A percentile compares a stretch with the other conserved stretches of the same genome.
These are phyloP conservation scores for Capsella rubella DNA, from an alignment of 441 rosid species.

Conservation along the genomic window DNA sequence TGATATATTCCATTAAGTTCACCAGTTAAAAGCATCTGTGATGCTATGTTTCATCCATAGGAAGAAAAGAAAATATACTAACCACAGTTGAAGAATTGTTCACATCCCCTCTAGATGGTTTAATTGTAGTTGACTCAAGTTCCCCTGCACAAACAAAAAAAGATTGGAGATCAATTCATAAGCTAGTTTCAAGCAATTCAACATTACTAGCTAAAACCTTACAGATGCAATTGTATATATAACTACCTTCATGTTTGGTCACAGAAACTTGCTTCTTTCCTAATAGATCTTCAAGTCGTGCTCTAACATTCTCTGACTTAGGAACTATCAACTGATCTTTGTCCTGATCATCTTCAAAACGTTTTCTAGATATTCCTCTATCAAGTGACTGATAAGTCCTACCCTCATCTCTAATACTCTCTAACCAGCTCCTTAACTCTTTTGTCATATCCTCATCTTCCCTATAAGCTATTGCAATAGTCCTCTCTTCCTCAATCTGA, in stretches of 20 bases:
- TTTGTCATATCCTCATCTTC: constrained; percentile 47
- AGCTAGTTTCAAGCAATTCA: constrained; percentile 21
- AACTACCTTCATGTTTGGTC: constrained; percentile 26
- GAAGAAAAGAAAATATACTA: neutral
- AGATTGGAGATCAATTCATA: constrained; percentile 5
- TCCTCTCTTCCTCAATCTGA: constrained; percentile 21
- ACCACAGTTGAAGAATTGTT: constrained; percentile 29
- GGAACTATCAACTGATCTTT: constrained; percentile 13
- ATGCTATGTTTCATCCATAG: neutral
- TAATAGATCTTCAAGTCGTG: neutral
- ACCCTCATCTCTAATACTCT: constrained; percentile 55
- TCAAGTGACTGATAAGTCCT: constrained; percentile 19
- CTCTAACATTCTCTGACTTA: constrained; percentile 9
- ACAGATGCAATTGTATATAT: neutral
- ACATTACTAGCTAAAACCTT: neutral
- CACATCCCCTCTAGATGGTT: constrained; percentile 22
- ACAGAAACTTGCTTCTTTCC: constrained; percentile 25
- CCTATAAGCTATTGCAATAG: constrained; percentile 5
- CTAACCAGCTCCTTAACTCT: constrained; percentile 56
- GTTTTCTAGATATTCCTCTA: neutral
- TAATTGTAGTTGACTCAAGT: constrained; percentile 8
- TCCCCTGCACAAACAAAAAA: constrained; percentile 2
- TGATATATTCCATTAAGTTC: neutral
- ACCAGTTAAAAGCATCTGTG: neutral
- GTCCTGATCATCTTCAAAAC: constrained; percentile 26